A percentile compares a stretch with the other conserved stretches of the same genome.
phyloP scores from a whole-genome alignment of 2,329 filamentous ascomycete genomes.

The Teratosphaeria destructans region DNA sequence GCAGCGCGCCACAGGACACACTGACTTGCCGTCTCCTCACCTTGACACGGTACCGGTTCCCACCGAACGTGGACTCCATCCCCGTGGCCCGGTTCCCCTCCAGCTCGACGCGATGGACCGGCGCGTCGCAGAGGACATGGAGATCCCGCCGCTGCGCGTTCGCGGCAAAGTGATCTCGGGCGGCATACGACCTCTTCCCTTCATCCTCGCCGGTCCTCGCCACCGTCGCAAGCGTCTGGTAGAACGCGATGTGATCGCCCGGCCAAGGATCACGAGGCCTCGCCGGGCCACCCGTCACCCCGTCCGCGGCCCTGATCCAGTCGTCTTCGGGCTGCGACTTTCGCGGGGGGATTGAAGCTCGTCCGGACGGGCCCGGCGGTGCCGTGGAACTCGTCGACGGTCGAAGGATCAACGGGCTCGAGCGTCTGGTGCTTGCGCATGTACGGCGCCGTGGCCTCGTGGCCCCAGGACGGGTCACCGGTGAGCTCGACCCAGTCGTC shows the following conservation, averaged over 20 bases:
- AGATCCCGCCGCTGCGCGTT: constrained; percentile 21
- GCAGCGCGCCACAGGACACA: constrained; percentile 5
- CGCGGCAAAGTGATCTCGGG: constrained; percentile 23
- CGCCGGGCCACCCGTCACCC: constrained; percentile 24
- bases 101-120: constrained; percentile 18
- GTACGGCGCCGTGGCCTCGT: constrained; percentile 19
- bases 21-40: constrained; percentile 33
- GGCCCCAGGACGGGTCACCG: constrained; percentile 17
- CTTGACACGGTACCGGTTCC: constrained; percentile 24
- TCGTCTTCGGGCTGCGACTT: constrained; percentile 25
- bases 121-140: constrained; percentile 22
- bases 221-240: constrained; percentile 13
- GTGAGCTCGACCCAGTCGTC: constrained; percentile 24
- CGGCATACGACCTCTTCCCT: constrained; percentile 22
- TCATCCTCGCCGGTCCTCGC: neutral
- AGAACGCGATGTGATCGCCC: constrained; percentile 25
- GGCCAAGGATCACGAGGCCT: constrained; percentile 28
- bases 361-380: constrained; percentile 19
- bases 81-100: constrained; percentile 19
- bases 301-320: constrained; percentile 26
- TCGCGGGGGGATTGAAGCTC: constrained; percentile 20
- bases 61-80: constrained; percentile 34
- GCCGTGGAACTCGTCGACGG: constrained; percentile 21
- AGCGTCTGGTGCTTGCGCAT: constrained; percentile 24
- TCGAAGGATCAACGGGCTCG: too few species aligned